Evolutionary conservation across 108 stramenopile species (phyloP).

Genomic region (Fistulifera solaris): DNA sequence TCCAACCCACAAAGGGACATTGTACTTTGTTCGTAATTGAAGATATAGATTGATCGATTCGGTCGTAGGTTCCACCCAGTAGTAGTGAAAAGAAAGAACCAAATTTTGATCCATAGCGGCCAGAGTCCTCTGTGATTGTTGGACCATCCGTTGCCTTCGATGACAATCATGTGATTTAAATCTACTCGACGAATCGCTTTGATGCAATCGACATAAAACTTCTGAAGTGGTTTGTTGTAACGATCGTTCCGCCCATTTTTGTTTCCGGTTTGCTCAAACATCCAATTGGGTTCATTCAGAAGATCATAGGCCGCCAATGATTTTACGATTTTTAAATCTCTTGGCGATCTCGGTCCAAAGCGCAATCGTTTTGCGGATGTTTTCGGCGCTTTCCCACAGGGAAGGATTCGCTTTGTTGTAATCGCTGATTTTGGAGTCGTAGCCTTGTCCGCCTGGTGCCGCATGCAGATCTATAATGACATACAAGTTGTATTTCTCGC

Average conservation of each 20-base stretch:
- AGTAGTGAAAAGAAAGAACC: background rate
- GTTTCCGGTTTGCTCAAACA: background rate
- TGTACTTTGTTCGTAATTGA: background rate
- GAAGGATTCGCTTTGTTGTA: background rate
- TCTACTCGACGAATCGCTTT: background rate
- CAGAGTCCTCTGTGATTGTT: conserved; percentile 4
- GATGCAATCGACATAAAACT: background rate
- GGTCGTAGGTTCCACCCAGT: background rate
- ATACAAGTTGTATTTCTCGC: background rate
- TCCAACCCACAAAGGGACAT: background rate
- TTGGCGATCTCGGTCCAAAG: background rate
- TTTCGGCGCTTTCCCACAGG: conserved; percentile 2
- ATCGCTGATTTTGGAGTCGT: background rate
- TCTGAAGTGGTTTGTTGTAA: background rate
- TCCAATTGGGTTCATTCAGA: conserved; percentile 1
- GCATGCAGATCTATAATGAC: background rate
- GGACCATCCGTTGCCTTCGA: conserved; percentile 1
- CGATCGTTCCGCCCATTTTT: background rate
- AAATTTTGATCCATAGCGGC: background rate
- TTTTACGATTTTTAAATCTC: background rate
- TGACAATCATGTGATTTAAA: conserved; percentile 1
- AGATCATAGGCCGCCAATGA: background rate
- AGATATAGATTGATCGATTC: background rate
- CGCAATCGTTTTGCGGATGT: background rate
- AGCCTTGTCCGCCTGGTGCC: background rate